Base-by-base conservation (phyloP, 495 filamentous ascomycete species). In the Talaromyces adpressus region DNA sequence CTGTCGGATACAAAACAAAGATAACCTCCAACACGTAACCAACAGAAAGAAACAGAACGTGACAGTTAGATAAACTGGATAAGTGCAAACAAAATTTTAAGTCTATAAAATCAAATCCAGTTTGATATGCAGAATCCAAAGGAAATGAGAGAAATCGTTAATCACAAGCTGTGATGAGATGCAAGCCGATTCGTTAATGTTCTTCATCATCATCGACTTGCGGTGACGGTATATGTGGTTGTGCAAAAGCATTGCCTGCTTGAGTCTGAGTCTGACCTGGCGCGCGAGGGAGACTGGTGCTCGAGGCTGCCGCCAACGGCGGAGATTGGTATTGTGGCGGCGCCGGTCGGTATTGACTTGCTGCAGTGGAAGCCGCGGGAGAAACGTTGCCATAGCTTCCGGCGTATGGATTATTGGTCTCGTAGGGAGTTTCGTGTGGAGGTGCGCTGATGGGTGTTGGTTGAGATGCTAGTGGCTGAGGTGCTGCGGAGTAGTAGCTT, bases 281-380 rank as follows among this genome's bases (percentile, higher is more conserved):
- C 6, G 41, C 41, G n/a, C 45, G 45, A 18, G 49, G 22, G 18
- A 51, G n/a, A 18, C n/a, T 51, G n/a, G 41, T 45, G 18, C 18
- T 36, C 57, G 57, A 30, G n/a, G n/a, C 57, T 41, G 30, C 36
- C 11, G 34, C 34, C 1, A 20, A 27, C 9, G 57, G 36, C 4
- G 59, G 59, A 29, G 60, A 62, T 16, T 62, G 60, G 18, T 62
- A 62, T 32, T 62, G 60, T 16, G 60, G 60, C 1, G 60, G 60
- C 11, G 45, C 41, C 11, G 60, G 22, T 29, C 45, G 9, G 58
- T 60, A 60, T 41, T 36, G 58, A 25, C 23, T 41, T 3, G 58
- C 58, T 11, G 47, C 39, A 1, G 39, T 29, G 0, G 41, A 16
- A 8, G 39, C 7, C 6, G 60, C 29, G 12, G 41, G 23, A 47